Conservation (phyloP, 805 yeast species). For the Ogataea saltuana region DNA sequence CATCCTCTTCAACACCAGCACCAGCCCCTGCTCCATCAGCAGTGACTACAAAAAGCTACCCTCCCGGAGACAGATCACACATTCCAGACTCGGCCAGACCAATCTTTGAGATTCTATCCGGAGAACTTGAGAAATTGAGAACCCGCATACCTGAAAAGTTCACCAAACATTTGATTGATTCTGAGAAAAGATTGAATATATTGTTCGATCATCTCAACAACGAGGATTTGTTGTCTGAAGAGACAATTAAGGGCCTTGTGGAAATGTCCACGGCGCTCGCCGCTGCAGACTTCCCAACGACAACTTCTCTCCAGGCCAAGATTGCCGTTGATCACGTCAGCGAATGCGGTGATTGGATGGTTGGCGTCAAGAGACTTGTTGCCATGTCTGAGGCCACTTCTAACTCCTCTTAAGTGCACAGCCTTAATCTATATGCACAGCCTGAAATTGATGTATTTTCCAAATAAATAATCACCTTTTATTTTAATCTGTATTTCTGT, state of each 20-base stretch:
- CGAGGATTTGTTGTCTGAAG: conserved; percentile 60
- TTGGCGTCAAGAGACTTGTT: conserved; percentile 86
- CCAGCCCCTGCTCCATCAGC: conserved; percentile 18
- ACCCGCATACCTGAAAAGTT: conserved; percentile 77
- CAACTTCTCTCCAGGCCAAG: conserved; percentile 54
- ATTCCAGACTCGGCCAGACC: conserved; percentile 60
- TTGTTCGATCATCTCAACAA: conserved; percentile 78
- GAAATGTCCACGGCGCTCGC: conserved; percentile 52
- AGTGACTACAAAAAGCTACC: conserved; percentile 33
- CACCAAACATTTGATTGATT: conserved; percentile 71
- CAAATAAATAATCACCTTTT: not conserved
- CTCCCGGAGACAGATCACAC: conserved; percentile 69
- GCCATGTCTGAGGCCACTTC: conserved; percentile 59
- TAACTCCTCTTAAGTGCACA: too few relatives aligned
- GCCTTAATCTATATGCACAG: too few relatives aligned
- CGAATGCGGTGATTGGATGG: conserved; percentile 89
- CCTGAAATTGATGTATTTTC: not conserved
- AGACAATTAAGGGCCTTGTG: conserved; percentile 54
- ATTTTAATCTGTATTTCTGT: not conserved
- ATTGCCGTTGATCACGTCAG: conserved; percentile 64
- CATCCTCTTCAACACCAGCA: conserved; percentile 20
- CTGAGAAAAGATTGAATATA: conserved; percentile 77
- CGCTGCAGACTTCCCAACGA: conserved; percentile 56
- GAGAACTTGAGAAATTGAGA: conserved; percentile 59
- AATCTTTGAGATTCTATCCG: conserved; percentile 56